A percentile compares a stretch with the other conserved stretches of the same genome.
Evolutionary conservation across 371 early-diverging fungal genomes (phyloP).

Genomic region (Lichtheimia ramosa): DNA sequence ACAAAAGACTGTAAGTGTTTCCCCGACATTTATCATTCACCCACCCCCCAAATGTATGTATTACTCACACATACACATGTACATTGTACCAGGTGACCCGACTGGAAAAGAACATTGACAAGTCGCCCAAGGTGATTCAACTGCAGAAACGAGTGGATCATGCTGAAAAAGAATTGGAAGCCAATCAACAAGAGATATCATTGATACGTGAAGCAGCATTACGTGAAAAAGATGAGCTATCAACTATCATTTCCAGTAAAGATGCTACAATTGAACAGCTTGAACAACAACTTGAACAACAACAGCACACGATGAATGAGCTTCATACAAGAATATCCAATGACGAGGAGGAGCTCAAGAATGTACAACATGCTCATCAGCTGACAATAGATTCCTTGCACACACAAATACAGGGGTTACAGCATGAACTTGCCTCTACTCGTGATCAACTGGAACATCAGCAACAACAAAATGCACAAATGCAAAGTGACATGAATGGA

Average conservation of each 20-base stretch:
- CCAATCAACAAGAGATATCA: not conserved
- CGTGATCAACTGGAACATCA: slow-evolving; percentile 10
- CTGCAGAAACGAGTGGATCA: slow-evolving; percentile 31
- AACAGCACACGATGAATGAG: slow-evolving; percentile 4
- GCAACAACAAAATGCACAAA: not conserved
- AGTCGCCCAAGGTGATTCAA: slow-evolving; percentile 24
- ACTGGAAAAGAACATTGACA: slow-evolving; percentile 24
- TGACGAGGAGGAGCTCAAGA: slow-evolving; percentile 1
- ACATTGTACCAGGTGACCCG: slow-evolving; percentile 20
- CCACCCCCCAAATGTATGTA: no score
- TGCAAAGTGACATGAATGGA: slow-evolving; percentile 3
- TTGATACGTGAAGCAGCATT: slow-evolving; percentile 6
- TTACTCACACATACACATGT: no score
- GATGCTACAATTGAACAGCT: slow-evolving; percentile 14
- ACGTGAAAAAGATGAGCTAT: slow-evolving; percentile 1
- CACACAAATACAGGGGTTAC: slow-evolving; percentile 6
- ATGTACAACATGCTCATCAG: slow-evolving; percentile 6
- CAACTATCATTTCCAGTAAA: slow-evolving; percentile 17
- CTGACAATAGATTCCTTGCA: slow-evolving; percentile 3
- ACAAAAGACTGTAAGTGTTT: slow-evolving; percentile 30
- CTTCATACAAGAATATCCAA: slow-evolving; percentile 6
- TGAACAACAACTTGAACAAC: slow-evolving; percentile 8
- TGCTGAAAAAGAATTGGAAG: slow-evolving; percentile 18
- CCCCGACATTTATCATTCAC: not conserved
- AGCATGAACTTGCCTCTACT: slow-evolving; percentile 2